Base-by-base conservation (phyloP, 192 early-diverging fungal species). In the Gryganskiella cystojenkinii region DNA sequence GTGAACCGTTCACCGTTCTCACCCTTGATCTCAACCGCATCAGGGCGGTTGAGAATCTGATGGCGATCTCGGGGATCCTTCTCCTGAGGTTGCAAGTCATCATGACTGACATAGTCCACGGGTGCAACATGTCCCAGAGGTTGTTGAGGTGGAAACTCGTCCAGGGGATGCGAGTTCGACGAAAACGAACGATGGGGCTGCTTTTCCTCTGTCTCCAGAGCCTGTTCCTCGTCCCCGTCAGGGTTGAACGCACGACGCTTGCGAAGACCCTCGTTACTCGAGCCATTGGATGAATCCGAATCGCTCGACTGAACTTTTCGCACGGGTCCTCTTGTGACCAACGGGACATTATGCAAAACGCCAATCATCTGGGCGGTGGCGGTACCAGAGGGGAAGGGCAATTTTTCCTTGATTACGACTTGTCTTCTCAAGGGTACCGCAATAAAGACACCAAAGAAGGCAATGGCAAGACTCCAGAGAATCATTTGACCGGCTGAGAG, bases 371-470 rank as follows among this genome's bases (percentile, higher is more conserved):
- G 90, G 13, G 95, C 95, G 0, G 95, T 92, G 13, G 92, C 94
- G 13, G 92, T 94, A 9, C 94, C 93, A 4, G 94, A 92, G 5
- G 95, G 95, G 69, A 96, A 96, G 9, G 85, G 79, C 2, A 96
- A 84, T 72, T 96, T 94, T 58, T 95, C 92, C 40, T 87, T 79
- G 59, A 96, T 85, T 56, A 96, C 90, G 22, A 91, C 92, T 57
- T 94, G 92, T 53, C 83, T 88, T 42, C 95, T 80, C 56, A 95
- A 66, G 2, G 93, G 93, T 2, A 94, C 84, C 2, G 93, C 94
- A 84, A 95, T 95, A 73, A 95, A 95, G 5, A 96, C 90, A 34
- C 95, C 95, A 84, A 93, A 96, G 81, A 93, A 94, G 13, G 94
- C 90, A 66, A 92, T 74, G 15, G 86, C 92, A 44, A 95, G 54